These are phyloP conservation scores for Exophiala calicioides DNA, from an alignment of 2,329 filamentous ascomycete genomes.

Conservation along the genomic window DNA sequence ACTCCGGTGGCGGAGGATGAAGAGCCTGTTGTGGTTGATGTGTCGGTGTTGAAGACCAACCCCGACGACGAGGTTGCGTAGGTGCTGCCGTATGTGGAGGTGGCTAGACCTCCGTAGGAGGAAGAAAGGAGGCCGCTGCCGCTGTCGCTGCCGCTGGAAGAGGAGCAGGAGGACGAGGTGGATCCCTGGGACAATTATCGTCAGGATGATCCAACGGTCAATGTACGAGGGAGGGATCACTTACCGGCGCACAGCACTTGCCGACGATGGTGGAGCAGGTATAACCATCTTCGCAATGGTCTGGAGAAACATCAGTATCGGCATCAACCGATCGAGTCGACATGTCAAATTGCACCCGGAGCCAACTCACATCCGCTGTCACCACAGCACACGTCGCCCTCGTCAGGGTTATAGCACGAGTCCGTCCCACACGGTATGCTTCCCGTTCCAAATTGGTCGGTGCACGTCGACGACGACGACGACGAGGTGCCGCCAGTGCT, in stretches of 20 bases:
- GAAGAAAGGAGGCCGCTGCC: conserved; percentile 1
- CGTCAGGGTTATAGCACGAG: conserved; percentile 20
- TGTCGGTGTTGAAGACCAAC: neutral
- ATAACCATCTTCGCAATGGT: conserved; percentile 14
- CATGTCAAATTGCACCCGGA: too few relatives aligned
- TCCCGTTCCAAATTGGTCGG: conserved; percentile 6
- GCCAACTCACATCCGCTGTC: conserved; percentile 21
- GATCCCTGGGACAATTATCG: conserved; percentile 6
- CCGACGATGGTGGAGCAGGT: conserved; percentile 14
- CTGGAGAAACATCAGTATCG: too few relatives aligned
- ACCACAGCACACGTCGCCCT: conserved; percentile 15
- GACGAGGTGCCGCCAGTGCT: neutral
- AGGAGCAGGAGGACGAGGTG: conserved; percentile 4
- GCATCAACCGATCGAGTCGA: too few relatives aligned
- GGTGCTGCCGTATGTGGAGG: neutral
- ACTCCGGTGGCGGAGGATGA: neutral
- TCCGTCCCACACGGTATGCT: conserved; percentile 16
- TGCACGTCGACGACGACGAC: conserved; percentile 4
- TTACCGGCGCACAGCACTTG: conserved; percentile 18
- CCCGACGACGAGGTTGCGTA: neutral
- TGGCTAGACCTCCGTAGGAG: conserved; percentile 2
- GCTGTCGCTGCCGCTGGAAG: neutral
- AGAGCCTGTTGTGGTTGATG: neutral
- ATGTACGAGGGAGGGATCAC: neutral
- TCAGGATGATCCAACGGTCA: neutral